Evolutionary conservation across 768 basidiomycete species (phyloP), one percentile per base, ranked within the genome.

Genomic region (Lactarius trivialis): DNA sequence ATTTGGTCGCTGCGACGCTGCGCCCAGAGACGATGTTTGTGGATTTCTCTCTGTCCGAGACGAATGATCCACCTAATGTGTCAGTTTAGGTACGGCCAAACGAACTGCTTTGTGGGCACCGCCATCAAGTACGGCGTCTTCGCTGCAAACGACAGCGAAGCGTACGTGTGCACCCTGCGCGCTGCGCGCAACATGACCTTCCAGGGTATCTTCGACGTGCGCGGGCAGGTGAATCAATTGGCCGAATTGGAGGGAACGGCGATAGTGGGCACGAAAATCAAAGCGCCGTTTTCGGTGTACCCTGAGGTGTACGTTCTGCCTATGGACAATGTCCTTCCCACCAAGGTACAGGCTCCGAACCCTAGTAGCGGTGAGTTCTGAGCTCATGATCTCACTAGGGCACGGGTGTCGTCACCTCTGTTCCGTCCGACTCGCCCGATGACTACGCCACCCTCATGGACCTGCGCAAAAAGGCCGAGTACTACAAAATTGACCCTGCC

Each of bases 261-360:
- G 63, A 76, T 98, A 41, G 77, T 98, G 60, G 97, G 97, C 4
- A 89, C 94, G 24, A 92, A 84, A 70, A 86, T 98, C 74, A 86
- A 85, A 64, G 95, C 96, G 1, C 94, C 96, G 0, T 85, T 91
- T 65, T 83, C 85, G 26, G 68, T 93, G 55, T 82, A 87, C 72
- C 84, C 89, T 0, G 87, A 96, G 74, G 91, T 98, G 30, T 94
- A 94, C 70, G 92, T 99, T 51, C 75, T 99, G 60, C 97, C 97
- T n/a, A 99, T 99, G 97, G 97, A 99, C 67, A 91, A 88, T 67
- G 93, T 98, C 57, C 81, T 96, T 52, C 84, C 93, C n/a, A 95
- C 91, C 65, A 98, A 98, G 80, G 90, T 82, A 91, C 65, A 96
- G 95, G 78, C 86, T 82, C 56, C 21, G 77, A 62, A 32, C 8